These are phyloP conservation scores for Spergularia azorica DNA, from an alignment of 179 eudicot genomes.

Conservation along the genomic window DNA sequence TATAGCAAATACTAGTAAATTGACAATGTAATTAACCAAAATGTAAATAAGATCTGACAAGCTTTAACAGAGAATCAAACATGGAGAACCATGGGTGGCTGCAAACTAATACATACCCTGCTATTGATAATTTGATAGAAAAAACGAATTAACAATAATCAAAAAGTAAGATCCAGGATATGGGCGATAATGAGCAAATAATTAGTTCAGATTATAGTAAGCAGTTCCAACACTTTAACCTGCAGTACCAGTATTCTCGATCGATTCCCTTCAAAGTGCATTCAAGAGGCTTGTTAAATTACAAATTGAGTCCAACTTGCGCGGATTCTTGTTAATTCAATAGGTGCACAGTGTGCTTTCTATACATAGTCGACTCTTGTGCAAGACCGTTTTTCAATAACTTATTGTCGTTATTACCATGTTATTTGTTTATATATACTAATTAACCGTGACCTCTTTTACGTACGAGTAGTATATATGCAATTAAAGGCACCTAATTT, in stretches of 20 bases:
- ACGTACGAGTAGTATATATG: too few relatives aligned
- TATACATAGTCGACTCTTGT: too few relatives aligned
- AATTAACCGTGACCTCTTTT: too few relatives aligned
- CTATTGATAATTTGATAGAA: neutral
- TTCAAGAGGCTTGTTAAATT: neutral
- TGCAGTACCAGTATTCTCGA: neutral
- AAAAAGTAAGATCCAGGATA: slow-evolving; percentile 17
- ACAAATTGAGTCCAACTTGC: neutral
- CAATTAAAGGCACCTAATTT: too few relatives aligned
- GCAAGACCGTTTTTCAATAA: too few relatives aligned
- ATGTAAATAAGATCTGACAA: neutral
- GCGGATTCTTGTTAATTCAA: neutral
- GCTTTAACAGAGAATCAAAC: neutral
- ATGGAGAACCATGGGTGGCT: neutral
- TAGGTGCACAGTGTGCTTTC: too few relatives aligned
- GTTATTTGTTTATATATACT: too few relatives aligned
- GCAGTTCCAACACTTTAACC: neutral
- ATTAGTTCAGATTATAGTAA: neutral
- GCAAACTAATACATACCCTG: neutral
- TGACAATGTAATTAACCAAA: too few relatives aligned
- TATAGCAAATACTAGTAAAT: too few relatives aligned
- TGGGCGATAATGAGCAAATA: slow-evolving; percentile 16
- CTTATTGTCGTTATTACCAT: too few relatives aligned
- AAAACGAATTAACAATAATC: neutral
- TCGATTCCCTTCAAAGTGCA: neutral